Evolutionary conservation across 352 stramenopile genomes (phyloP), one percentile per base, ranked within the genome.

Genomic region (Thraustochytrium striatum): DNA sequence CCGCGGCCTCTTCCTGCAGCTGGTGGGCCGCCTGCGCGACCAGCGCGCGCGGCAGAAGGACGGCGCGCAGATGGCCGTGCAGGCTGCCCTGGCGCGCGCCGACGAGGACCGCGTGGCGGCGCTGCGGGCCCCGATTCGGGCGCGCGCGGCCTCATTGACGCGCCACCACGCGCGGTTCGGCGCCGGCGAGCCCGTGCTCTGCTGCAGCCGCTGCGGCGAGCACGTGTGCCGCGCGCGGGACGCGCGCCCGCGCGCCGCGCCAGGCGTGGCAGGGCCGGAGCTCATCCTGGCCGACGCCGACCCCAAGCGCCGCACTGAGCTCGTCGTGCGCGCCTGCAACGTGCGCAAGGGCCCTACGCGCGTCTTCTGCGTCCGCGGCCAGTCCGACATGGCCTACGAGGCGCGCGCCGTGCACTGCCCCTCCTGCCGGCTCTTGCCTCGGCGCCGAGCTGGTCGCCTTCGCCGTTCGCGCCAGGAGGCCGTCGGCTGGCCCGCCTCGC

Each of bases 321-420:
- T 70, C 41, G 47, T 53, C 41, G 59, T 28, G 25, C 59, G 59
- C 39, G 39, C 39, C 39, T 47, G 5, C 39, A 47, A 47, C 39
- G 39, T 47, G 39, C 39, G 39, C 39, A 47, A 47, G 39, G 39
- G 5, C 39, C 39, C 5, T 13, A 47, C 13, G 39, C 39, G 5
- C 39, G 5, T 47, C 13, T 70, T 70, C n/a, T 3, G 1, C 2
- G 33, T 36, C 11, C 59, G 59, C 36, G 52, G 33, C n/a, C 59
- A 70, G 3, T 36, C 59, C 3, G 52, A 70, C 30, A 53, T 32
- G 59, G 47, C 59, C 25, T 70, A 70, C 59, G 59, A 70, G 59
- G 59, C 59, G 3, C 33, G 33, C 33, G n/a, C 59, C 3, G 59
- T 50, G 21, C 21, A 16, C 13, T 70, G 59, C 59, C 59, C 59